Evolutionary conservation across 345 rosid species (phyloP), one percentile per base, ranked within the genome.

Genomic region (Salix dunnii): DNA sequence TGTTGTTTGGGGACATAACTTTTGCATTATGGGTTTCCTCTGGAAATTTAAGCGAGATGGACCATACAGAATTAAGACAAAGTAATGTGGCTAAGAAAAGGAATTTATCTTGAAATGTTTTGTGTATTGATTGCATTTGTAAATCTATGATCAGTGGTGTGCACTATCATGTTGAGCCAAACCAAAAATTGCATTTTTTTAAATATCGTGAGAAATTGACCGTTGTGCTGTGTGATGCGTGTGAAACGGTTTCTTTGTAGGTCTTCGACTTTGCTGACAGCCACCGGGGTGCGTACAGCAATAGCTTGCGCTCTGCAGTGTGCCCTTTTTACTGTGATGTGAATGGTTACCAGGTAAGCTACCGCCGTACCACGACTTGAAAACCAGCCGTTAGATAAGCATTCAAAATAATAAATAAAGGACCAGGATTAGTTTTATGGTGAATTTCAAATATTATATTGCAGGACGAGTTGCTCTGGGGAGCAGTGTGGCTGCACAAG

Each of bases 271-370:
- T 82, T 48, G 84, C 84, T 69, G 84, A 82, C 71, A 77, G 46
- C 35, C 84, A 82, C 76, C 67, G 84, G 38, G 84, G 84, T 23
- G 84, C 84, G 21, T 82, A 82, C 76, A 82, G 81, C 20, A 7
- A 60, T 3, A 78, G 84, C 67, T 68, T 82, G n/a, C 81, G 46
- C 48, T 33, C 76, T 10, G 81, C 76, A 20, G 84, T 82, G n/a
- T 82, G 84, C 70, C 84, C 84, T 70, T 82, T 82, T 67, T 82
- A 82, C 81, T 82, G 84, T 33, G 84, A 82, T 46, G 81, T 77
- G 20, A 82, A 82, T 35, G 84, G 84, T 35, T 82, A 70, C 78
- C 84, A 82, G 84, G 84, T 81, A 76, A 60, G 11, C n/a, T 21
- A 0, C 16, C 6, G 21, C 35, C 42, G 49, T 20, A 4, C 23